A percentile compares a stretch with the other conserved stretches of the same genome.
Conservation (phyloP, 148 eudicot genomes). For the Bassia scoparia region DNA sequence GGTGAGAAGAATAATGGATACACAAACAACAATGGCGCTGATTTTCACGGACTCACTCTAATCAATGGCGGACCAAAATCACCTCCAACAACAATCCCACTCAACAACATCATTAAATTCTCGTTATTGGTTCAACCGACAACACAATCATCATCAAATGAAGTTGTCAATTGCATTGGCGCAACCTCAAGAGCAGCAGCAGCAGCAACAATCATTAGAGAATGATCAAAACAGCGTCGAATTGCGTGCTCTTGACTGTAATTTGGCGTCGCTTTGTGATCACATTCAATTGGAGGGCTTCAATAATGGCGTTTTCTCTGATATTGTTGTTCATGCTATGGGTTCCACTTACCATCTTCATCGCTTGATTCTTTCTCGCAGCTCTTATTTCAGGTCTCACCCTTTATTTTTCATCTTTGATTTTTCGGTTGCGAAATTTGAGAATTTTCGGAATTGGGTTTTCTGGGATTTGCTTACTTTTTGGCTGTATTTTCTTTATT, state of each 20-base stretch:
- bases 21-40: background rate
- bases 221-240: constrained; percentile 54
- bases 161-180: constrained; percentile 36
- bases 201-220: constrained; percentile 23
- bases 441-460: background rate
- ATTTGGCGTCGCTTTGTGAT: constrained; percentile 80
- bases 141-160: background rate
- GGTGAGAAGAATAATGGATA: no score
- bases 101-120: constrained; percentile 1
- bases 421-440: background rate
- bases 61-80: constrained; percentile 24
- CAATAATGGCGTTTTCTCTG: constrained; percentile 74
- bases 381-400: constrained; percentile 81
- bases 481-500: no score
- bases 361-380: constrained; percentile 90
- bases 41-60: constrained; percentile 7
- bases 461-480: no score
- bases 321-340: constrained; percentile 81
- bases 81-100: constrained; percentile 7
- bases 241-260: constrained; percentile 63
- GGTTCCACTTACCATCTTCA: constrained; percentile 78
- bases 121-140: background rate
- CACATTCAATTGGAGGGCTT: constrained; percentile 86
- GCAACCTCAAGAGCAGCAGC: constrained; percentile 13
- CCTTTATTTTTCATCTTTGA: background rate